Evolutionary conservation across 345 rosid species (phyloP), one percentile per base, ranked within the genome.

Genomic region (Brassica cretica): DNA sequence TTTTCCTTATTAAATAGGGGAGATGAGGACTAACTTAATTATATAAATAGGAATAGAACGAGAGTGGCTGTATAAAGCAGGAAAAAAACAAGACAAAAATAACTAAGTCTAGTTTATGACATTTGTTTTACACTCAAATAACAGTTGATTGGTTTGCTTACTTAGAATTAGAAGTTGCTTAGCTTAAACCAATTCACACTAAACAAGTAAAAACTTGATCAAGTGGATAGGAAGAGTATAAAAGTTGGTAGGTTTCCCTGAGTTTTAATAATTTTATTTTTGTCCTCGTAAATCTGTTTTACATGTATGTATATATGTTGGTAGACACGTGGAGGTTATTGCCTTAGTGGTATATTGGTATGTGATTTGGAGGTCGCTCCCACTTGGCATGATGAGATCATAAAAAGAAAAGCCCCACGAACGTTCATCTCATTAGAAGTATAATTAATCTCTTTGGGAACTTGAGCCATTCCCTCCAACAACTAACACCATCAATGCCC

Each of bases 401-500:
- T 82, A 44, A 80, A 51, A 85, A 82, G 80, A 82, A 70, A 64
- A 76, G 60, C 78, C 86, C 90, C 86, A 70, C 86, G 49, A 71
- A 72, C 77, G 62, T 35, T 77, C 84, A 82, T 76, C 83, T 79
- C 85, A 83, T 86, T 83, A 78, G 77, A 71, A 78, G 41, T 49
- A 61, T 37, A 64, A 82, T 82, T 93, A 81, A 90, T 89, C 93
- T 88, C 92, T 87, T 83, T 94, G 82, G 98, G 98, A 90, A 92
- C 87, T 92, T 92, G 98, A 94, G 88, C 94, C 94, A 80, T 93
- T 79, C 84, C 73, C 15, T 73, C 78, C 70, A 78, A 73, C 85
- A 75, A 78, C 79, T 63, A 70, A 74, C 74, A 76, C 56, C 84
- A 80, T 76, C 85, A 78, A 33, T 27, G 10, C 64, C 49, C 69